Base-by-base conservation (phyloP, 164 flowering plant genomes). In the Akebia trifoliata region DNA sequence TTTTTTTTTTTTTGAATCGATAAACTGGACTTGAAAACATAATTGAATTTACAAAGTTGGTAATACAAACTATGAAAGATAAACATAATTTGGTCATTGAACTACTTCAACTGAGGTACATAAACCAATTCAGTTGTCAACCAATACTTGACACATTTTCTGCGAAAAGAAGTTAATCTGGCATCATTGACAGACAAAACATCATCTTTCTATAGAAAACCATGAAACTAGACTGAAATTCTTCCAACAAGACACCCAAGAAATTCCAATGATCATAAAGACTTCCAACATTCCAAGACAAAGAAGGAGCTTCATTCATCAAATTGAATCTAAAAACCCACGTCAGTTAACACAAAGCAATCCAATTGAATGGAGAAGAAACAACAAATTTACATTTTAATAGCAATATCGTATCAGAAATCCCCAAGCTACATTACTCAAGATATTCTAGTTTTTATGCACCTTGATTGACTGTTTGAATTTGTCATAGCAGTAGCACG, bases 391-490 rank as follows among this genome's bases (percentile, higher is more conserved):
- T 20, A 4, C 21, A 40, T 21, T 0, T 17, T n/a, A 20, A 20
- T 30, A 18, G 36, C 38, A 20, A 29, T 17, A n/a, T 21, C 50
- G 43, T 43, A 26, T 50, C 18, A n/a, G 22, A 50, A 20, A 50
- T 49, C 28, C 39, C 37, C 4, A 60, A 21, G 52, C 25, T 50
- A 45, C 4, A 35, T 22, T 5, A 20, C n/a, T 28, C 28, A 20
- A 40, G 34, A 24, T 17, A 28, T 15, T 42, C 7, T 12, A 24
- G 9, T 43, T 9, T 4, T n/a, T 26, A 36, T 42, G 66, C 43
- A 88, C 98, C 98, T 92, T 3, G 98, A 92, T 49, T 85, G 88
- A 71, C 72, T 73, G 34, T 92, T 92, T 28, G 88, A 51, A 62
- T 85, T 83, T 44, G 98, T 89, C 66, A 52, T 72, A 5, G 95